Conservation (phyloP, 495 filamentous ascomycete genomes). For the Aspergillus ostianus region DNA sequence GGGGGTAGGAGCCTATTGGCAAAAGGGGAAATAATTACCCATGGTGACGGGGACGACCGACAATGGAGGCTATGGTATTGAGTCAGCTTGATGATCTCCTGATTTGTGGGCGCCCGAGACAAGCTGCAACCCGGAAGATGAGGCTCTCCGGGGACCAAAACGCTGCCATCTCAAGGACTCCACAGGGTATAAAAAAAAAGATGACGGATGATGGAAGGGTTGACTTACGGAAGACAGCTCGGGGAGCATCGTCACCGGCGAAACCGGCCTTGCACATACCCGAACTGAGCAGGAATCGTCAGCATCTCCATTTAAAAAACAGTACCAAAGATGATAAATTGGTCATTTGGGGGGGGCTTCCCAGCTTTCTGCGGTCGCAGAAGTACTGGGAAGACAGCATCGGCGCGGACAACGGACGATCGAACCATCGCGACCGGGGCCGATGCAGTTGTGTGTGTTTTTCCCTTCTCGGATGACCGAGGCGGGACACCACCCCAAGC, state of each 20-base stretch:
- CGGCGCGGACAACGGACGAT: conserved; percentile 17
- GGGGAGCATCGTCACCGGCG: conserved; percentile 99
- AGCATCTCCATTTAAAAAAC: conserved; percentile 19
- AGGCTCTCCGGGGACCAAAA: conserved; percentile 26
- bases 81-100: conserved; percentile 20
- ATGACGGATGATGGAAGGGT: conserved; percentile 15
- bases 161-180: conserved; percentile 8
- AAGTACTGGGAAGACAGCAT: not conserved
- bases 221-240: conserved; percentile 99
- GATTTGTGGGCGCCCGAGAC: not conserved
- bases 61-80: conserved; percentile 78
- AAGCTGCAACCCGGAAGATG: not conserved
- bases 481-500: conserved; percentile 12
- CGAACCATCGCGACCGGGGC: conserved; percentile 28
- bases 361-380: not conserved
- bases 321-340: not conserved
- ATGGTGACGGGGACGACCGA: conserved; percentile 99
- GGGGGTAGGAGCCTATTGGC: not conserved
- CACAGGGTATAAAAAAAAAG: conserved; percentile 14
- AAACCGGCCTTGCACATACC: conserved; percentile 99
- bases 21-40: conserved; percentile 64
- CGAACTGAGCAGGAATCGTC: conserved; percentile 61
- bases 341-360: not conserved
- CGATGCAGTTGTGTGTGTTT: conserved; percentile 14
- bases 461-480: conserved; percentile 3